These are phyloP conservation scores for Microbotryomycetes sp. DNA, from an alignment of 1,284 basidiomycete species.

Conservation along the genomic window DNA sequence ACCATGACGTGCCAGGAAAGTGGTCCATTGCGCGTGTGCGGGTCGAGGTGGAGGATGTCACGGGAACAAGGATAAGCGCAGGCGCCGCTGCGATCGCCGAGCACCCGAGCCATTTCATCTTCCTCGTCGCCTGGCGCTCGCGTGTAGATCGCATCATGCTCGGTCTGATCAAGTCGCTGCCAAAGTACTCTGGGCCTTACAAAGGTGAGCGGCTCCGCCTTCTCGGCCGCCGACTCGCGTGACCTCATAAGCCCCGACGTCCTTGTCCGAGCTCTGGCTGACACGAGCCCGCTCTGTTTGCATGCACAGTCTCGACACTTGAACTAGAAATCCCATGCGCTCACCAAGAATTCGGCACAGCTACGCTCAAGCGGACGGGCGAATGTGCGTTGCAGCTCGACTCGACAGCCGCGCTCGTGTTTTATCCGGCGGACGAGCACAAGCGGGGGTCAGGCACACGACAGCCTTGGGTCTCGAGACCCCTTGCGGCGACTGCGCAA, in stretches of 20 bases:
- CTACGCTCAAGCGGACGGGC: constrained; percentile 36
- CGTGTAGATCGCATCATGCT: background rate
- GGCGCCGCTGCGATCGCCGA: too few species aligned
- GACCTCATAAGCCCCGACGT: background rate
- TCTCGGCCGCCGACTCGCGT: background rate
- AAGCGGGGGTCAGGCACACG: background rate
- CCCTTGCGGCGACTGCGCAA: background rate
- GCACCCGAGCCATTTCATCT: background rate
- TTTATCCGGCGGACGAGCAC: constrained; percentile 40
- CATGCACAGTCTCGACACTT: constrained; percentile 10
- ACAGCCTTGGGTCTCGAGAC: constrained; percentile 14
- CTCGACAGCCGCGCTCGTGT: constrained; percentile 43
- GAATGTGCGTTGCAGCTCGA: constrained; percentile 38
- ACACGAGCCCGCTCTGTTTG: too few species aligned
- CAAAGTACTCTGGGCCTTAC: constrained; percentile 16
- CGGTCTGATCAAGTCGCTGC: constrained; percentile 33
- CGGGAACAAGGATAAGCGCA: background rate
- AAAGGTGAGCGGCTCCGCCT: background rate
- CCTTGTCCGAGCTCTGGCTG: too few species aligned
- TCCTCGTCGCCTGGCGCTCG: background rate
- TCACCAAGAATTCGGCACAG: constrained; percentile 15
- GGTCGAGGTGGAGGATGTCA: background rate
- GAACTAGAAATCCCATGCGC: constrained; percentile 17
- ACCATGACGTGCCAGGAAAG: constrained; percentile 30
- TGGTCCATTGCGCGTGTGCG: constrained; percentile 13